Base-by-base conservation (phyloP, 73 alveolate species). In the Paramecium octaurelia region DNA sequence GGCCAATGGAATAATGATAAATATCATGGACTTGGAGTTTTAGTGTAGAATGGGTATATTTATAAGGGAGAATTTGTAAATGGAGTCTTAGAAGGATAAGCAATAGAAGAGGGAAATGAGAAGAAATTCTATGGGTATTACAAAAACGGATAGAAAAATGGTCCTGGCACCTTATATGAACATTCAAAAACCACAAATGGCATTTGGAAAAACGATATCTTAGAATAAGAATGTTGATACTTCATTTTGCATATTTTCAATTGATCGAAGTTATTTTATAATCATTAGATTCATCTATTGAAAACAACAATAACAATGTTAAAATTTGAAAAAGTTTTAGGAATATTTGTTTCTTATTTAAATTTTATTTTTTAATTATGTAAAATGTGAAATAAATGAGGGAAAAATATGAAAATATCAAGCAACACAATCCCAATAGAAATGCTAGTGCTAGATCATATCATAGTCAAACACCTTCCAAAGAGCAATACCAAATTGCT, bases 1-100 rank as follows among this genome's bases (percentile, higher is more conserved):
- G 91, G 91, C 6, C 3, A 80, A 80, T 80, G 91, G 91, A 80
- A 80, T 21, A 58, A 80, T 43, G 91, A 80, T 35, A 80, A 80
- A 80, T 80, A 31, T 80, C 29, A 80, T 80, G 91, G 91, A 80
- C 31, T 80, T 44, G 91, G 91, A 7, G 18, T 80, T 12, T 46
- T 80, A 20, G 29, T 18, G 44, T 11, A 24, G 48, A 48, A 80
- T 42, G 57, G 57, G 10, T 21, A 23, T 24, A 80, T 48, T 6
- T 80, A 44, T 24, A 80, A 80, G 7, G 91, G 91, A 4, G 76
- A 80, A 80, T 80, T 80, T 46, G 12, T 31, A 40, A 43, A 80
- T 44, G 91, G 91, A 12, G 31, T 12, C n/a, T 8, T 46, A 20
- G 46, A 80, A 24, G 91, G 91, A 20, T 40, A 80, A 23, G 91